phyloP scores from a whole-genome alignment of 2,329 filamentous ascomycete genomes.

The Thelonectria discophora region DNA sequence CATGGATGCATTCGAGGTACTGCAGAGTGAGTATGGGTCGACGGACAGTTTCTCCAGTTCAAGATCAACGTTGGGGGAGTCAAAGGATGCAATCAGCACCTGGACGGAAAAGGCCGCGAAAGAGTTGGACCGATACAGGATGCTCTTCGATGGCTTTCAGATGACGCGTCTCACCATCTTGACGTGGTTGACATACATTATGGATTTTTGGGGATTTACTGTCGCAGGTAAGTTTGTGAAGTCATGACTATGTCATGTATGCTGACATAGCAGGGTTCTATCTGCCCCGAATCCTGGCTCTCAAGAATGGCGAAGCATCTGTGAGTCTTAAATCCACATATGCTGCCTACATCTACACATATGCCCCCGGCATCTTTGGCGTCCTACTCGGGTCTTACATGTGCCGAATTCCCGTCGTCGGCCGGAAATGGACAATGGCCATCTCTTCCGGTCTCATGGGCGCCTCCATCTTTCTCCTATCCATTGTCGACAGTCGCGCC shows the following conservation, averaged over 20 bases:
- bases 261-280: slow-evolving; percentile 46
- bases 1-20: slow-evolving; percentile 47
- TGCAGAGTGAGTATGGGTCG: slow-evolving; percentile 39
- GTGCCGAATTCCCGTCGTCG: slow-evolving; percentile 49
- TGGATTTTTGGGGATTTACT: slow-evolving; percentile 52
- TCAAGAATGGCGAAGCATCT: slow-evolving; percentile 58
- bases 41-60: slow-evolving; percentile 28
- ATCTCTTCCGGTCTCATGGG: slow-evolving; percentile 56
- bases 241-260: fast-evolving
- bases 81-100: slow-evolving; percentile 26
- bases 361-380: slow-evolving; percentile 60
- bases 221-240: slow-evolving; percentile 43
- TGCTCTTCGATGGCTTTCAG: slow-evolving; percentile 45
- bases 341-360: slow-evolving; percentile 63
- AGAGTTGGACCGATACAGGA: slow-evolving; percentile 42
- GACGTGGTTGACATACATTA: slow-evolving; percentile 50
- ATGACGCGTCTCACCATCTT: slow-evolving; percentile 50
- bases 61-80: slow-evolving; percentile 24
- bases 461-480: slow-evolving; percentile 57
- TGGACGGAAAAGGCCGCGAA: slow-evolving; percentile 30
- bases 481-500: slow-evolving; percentile 49
- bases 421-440: slow-evolving; percentile 55
- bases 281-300: slow-evolving; percentile 58
- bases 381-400: slow-evolving; percentile 58
- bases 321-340: slow-evolving; percentile 58